phyloP scores from a whole-genome alignment of 495 filamentous ascomycete genomes.

The Thermothielavioides terrestris region DNA sequence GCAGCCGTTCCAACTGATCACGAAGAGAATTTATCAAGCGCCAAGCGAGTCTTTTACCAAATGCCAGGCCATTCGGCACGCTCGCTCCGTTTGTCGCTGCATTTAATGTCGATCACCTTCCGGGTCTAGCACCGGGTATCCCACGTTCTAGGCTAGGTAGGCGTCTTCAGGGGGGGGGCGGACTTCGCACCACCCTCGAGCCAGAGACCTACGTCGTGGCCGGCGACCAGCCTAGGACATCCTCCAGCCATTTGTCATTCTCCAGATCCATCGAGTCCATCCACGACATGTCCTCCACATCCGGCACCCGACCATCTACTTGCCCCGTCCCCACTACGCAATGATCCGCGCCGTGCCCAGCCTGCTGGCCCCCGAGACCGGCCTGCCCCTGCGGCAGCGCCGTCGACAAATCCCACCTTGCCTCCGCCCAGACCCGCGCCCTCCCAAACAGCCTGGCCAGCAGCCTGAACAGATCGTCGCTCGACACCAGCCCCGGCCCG shows the following conservation, averaged over 20 bases:
- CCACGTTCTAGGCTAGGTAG: too few relatives aligned
- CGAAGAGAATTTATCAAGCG: too few relatives aligned
- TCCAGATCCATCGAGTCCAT: not conserved
- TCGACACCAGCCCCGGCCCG: not conserved
- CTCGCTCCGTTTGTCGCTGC: too few relatives aligned
- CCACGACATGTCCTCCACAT: not conserved
- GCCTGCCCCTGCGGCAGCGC: too few relatives aligned
- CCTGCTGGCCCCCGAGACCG: not conserved
- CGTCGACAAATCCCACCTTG: not conserved
- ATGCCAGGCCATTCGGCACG: too few relatives aligned
- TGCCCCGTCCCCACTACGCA: not conserved
- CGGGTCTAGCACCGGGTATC: too few relatives aligned
- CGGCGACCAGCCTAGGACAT: not conserved
- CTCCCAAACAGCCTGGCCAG: not conserved
- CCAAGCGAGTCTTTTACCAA: too few relatives aligned
- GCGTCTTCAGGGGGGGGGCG: too few relatives aligned
- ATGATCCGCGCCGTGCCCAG: not conserved
- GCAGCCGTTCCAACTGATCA: too few relatives aligned
- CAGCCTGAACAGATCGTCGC: not conserved
- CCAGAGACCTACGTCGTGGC: not conserved
- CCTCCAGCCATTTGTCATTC: not conserved
- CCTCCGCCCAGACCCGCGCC: not conserved
- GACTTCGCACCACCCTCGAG: too few relatives aligned
- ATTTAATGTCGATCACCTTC: too few relatives aligned
- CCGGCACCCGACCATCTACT: not conserved